Conservation (phyloP, 352 stramenopile species). For the Pythium volutum region DNA sequence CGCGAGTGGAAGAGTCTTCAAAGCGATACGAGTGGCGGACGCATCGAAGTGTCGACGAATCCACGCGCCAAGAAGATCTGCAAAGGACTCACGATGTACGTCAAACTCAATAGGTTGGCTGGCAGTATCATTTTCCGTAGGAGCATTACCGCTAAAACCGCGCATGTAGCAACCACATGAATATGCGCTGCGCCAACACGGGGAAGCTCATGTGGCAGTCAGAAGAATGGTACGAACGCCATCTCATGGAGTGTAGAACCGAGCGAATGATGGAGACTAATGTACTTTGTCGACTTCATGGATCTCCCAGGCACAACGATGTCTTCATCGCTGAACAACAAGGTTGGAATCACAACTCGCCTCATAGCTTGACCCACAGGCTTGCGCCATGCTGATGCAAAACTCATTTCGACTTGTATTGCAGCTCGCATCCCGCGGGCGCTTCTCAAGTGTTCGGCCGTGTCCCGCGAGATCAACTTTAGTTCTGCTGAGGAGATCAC, state of each 20-base stretch:
- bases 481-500: constrained; percentile 86
- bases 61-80: constrained; percentile 62
- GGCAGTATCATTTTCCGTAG: too few species aligned
- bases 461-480: constrained; percentile 95
- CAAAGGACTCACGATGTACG: constrained; percentile 72
- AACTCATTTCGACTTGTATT: neutral
- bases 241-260: neutral
- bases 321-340: constrained; percentile 72
- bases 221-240: constrained; percentile 51
- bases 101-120: too few species aligned
- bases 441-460: constrained; percentile 89
- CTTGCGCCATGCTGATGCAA: neutral
- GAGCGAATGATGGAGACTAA: too few species aligned
- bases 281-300: neutral
- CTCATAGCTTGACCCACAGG: neutral
- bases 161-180: constrained; percentile 90
- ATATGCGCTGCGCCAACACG: constrained; percentile 81
- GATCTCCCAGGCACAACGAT: constrained; percentile 45
- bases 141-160: too few species aligned
- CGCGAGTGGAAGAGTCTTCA: constrained; percentile 81
- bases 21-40: constrained; percentile 43
- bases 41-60: constrained; percentile 73
- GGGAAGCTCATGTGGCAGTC: constrained; percentile 84
- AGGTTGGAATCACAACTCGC: constrained; percentile 25
- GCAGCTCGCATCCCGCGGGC: constrained; percentile 65